These are phyloP conservation scores for Amylostereum areolatum DNA, from an alignment of 1,284 basidiomycete species.

Conservation along the genomic window DNA sequence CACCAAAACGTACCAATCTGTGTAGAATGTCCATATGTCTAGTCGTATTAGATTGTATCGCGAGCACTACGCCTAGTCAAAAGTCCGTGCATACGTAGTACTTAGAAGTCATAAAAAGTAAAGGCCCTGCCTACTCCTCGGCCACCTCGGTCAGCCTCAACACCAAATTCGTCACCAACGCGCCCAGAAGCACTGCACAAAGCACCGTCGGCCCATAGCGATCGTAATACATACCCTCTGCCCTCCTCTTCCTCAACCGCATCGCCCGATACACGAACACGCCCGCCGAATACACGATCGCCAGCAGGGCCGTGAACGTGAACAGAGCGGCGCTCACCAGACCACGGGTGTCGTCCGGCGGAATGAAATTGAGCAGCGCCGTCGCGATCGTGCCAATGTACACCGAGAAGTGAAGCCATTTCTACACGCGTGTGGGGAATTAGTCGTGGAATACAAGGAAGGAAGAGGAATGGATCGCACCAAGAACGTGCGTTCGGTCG, in stretches of 20 bases:
- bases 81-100: too few species aligned
- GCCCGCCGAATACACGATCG: slow-evolving; percentile 83
- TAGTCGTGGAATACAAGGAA: background rate
- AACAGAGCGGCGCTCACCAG: slow-evolving; percentile 84
- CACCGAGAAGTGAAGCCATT: slow-evolving; percentile 93
- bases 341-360: slow-evolving; percentile 70
- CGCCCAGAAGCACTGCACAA: slow-evolving; percentile 64
- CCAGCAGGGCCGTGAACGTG: slow-evolving; percentile 83
- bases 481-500: slow-evolving; percentile 89
- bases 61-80: too few species aligned
- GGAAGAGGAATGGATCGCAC: slow-evolving; percentile 36
- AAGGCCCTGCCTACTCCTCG: too few species aligned
- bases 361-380: slow-evolving; percentile 84
- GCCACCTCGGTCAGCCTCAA: slow-evolving; percentile 36
- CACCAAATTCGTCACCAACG: slow-evolving; percentile 73
- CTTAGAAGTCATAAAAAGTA: too few species aligned
- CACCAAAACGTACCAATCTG: too few species aligned
- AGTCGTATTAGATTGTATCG: too few species aligned
- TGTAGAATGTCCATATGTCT: too few species aligned
- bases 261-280: slow-evolving; percentile 87
- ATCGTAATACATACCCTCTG: slow-evolving; percentile 84
- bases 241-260: slow-evolving; percentile 68
- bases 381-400: slow-evolving; percentile 88
- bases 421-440: slow-evolving; percentile 39
- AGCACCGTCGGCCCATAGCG: slow-evolving; percentile 81